phyloP scores from a whole-genome alignment of 495 filamentous ascomycete species.

The Xylaria venustula region DNA sequence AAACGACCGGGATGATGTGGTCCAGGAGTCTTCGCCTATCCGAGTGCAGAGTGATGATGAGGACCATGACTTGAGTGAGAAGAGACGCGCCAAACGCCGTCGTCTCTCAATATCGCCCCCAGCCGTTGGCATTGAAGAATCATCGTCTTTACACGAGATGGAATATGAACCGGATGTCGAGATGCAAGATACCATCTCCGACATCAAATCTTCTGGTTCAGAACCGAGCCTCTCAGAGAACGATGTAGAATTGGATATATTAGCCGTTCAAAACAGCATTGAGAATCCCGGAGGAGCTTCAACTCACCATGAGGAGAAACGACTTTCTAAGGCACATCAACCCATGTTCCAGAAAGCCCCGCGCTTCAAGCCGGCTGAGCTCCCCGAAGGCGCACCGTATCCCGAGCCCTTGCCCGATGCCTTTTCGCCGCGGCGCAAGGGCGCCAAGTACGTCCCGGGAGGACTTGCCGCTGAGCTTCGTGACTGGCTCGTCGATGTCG shows the following conservation, averaged over 20 bases:
- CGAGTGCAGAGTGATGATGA: conserved; percentile 13
- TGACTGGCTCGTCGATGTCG: conserved; percentile 46
- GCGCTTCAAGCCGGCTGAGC: conserved; percentile 39
- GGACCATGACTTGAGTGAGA: conserved; percentile 8
- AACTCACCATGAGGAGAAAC: neutral
- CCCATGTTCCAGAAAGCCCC: conserved; percentile 37
- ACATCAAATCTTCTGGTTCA: conserved; percentile 2
- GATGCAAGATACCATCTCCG: conserved; percentile 5
- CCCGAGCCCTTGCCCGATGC: conserved; percentile 30
- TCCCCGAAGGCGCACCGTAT: conserved; percentile 14
- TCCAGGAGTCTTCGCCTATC: conserved; percentile 24
- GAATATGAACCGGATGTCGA: conserved; percentile 3
- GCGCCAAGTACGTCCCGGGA: conserved; percentile 38
- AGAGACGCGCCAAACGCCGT: conserved; percentile 20
- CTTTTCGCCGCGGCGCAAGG: conserved; percentile 43
- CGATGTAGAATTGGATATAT: neutral
- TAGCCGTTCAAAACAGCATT: neutral
- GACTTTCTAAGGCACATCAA: conserved; percentile 10
- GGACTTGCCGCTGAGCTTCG: conserved; percentile 45
- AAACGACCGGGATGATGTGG: conserved; percentile 16
- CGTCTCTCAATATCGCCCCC: conserved; percentile 28
- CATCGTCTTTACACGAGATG: neutral
- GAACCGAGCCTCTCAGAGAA: conserved; percentile 7
- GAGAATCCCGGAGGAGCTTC: neutral
- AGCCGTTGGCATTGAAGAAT: neutral